phyloP scores from a whole-genome alignment of 768 basidiomycete genomes.

The Asterophora lycoperdoides region DNA sequence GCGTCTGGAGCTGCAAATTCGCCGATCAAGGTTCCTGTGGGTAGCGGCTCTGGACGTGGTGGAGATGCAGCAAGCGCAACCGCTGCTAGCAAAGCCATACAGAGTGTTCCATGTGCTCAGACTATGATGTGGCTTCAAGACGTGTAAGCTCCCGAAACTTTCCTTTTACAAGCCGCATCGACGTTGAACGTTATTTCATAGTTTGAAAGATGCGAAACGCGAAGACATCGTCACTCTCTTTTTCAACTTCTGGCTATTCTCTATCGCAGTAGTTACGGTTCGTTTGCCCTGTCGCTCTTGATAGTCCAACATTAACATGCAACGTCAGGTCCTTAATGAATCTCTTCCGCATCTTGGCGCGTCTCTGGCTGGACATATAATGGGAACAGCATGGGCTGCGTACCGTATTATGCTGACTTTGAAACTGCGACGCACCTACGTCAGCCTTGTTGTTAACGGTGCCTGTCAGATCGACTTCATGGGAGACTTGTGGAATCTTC shows the following conservation, averaged over 20 bases:
- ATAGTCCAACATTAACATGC: not conserved
- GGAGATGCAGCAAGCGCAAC: not conserved
- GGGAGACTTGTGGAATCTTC: slow-evolving; percentile 38
- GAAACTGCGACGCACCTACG: slow-evolving; percentile 29
- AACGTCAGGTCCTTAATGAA: slow-evolving; percentile 42
- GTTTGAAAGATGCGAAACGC: slow-evolving; percentile 36
- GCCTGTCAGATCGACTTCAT: slow-evolving; percentile 40
- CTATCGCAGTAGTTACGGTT: slow-evolving; percentile 43
- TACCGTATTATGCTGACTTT: slow-evolving; percentile 36
- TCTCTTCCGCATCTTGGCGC: slow-evolving; percentile 50
- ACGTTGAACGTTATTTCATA: slow-evolving; percentile 11
- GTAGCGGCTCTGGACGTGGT: not conserved
- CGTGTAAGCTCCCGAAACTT: slow-evolving; percentile 29
- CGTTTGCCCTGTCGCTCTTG: slow-evolving; percentile 10
- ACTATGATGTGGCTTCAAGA: slow-evolving; percentile 44
- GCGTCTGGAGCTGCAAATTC: too few species aligned
- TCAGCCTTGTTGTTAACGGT: slow-evolving; percentile 29
- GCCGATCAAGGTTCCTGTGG: too few species aligned
- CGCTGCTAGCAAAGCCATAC: not conserved
- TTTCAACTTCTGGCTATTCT: slow-evolving; percentile 47
- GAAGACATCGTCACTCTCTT: slow-evolving; percentile 45
- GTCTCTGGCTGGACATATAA: slow-evolving; percentile 40
- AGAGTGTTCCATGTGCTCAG: slow-evolving; percentile 31
- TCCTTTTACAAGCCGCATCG: not conserved
- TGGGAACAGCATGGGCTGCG: slow-evolving; percentile 45